A percentile compares a stretch with the other conserved stretches of the same genome.
phyloP scores from a whole-genome alignment of 257 asterid genomes.

The Linderniella brevidens region DNA sequence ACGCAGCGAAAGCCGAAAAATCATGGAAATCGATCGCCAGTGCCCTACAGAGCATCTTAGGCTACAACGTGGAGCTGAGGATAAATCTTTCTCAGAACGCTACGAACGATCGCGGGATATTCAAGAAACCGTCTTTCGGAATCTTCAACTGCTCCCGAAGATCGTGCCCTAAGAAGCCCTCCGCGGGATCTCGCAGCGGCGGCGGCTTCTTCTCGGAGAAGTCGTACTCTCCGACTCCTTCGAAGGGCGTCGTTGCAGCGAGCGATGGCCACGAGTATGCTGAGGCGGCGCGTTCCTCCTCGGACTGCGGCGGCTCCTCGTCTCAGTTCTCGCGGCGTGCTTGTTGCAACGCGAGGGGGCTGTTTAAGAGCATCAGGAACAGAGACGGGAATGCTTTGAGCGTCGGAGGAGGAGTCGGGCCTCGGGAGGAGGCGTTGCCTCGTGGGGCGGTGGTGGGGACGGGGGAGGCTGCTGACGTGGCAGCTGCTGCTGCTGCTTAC shows the following conservation, averaged over 20 bases:
- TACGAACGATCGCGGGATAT: constrained; percentile 13
- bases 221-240: constrained; percentile 23
- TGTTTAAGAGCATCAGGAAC: constrained; percentile 33
- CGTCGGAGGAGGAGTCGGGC: constrained; percentile 13
- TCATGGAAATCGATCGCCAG: constrained; percentile 76
- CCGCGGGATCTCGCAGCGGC: constrained; percentile 28
- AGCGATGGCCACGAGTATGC: constrained; percentile 20
- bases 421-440: not conserved
- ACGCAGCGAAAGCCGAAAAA: constrained; percentile 61
- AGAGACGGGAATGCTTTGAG: constrained; percentile 48
- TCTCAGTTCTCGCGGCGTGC: constrained; percentile 30
- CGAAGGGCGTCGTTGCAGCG: constrained; percentile 11
- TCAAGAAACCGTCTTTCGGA: constrained; percentile 28
- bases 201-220: constrained; percentile 4
- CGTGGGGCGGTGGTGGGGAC: not conserved
- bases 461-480: too few species aligned
- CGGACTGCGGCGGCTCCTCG: constrained; percentile 27
- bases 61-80: constrained; percentile 64
- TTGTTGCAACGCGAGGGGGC: constrained; percentile 35
- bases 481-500: too few species aligned
- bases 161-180: constrained; percentile 20
- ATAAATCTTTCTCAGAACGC: constrained; percentile 22
- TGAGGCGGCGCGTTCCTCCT: constrained; percentile 39
- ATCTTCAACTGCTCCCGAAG: constrained; percentile 59
- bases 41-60: constrained; percentile 56